Conservation (phyloP, 108 stramenopile genomes). For the Cyclotella cryptica region DNA sequence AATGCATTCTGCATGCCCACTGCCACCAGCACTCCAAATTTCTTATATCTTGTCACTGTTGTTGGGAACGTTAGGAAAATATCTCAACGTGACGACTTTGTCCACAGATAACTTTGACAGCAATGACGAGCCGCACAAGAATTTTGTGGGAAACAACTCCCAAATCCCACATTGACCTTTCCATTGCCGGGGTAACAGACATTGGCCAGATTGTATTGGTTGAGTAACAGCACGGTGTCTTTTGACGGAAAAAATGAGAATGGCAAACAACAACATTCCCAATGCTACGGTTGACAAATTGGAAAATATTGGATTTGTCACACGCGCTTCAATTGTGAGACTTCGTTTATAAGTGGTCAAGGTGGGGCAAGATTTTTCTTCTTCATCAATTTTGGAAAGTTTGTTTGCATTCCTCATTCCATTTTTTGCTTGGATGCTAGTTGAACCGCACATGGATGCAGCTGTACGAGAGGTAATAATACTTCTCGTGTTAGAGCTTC, state of each 20-base stretch:
- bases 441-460: neutral
- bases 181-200: neutral
- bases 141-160: neutral
- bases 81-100: neutral
- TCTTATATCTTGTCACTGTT: neutral
- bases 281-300: neutral
- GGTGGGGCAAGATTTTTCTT: neutral
- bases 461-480: neutral
- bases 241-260: neutral
- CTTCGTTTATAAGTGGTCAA: neutral
- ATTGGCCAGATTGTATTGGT: slow-evolving; percentile 2
- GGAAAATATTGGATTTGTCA: neutral
- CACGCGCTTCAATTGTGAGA: neutral
- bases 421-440: neutral
- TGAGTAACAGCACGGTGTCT: neutral
- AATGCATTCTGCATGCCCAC: neutral
- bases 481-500: neutral
- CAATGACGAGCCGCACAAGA: neutral
- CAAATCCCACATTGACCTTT: slow-evolving; percentile 5
- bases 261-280: neutral
- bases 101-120: neutral
- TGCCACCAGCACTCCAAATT: neutral
- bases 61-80: neutral
- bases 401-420: neutral
- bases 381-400: neutral